A percentile compares a stretch with the other conserved stretches of the same genome.
Conservation (phyloP, 2,329 filamentous ascomycete species). For the Coleophoma eucalyptorum region DNA sequence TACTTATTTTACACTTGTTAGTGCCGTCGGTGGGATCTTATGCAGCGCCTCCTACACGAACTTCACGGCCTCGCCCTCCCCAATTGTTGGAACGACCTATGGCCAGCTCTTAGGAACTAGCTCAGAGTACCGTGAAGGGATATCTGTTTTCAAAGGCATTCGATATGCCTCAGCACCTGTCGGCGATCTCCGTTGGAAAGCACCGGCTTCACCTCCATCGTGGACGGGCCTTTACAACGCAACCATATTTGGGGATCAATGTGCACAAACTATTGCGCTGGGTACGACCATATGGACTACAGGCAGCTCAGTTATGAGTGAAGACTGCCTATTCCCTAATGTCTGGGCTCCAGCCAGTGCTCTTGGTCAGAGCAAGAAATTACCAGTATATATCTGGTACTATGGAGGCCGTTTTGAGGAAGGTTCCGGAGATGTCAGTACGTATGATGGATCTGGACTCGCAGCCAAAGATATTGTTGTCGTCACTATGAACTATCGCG, state of each 20-base stretch:
- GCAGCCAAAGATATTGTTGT: slow-evolving; percentile 1
- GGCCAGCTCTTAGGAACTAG: slow-evolving; percentile 7
- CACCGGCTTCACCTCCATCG: slow-evolving; percentile 6
- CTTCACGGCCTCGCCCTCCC: no score
- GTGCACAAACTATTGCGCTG: slow-evolving; percentile 19
- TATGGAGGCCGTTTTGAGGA: background rate
- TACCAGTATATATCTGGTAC: background rate
- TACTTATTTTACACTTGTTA: no score
- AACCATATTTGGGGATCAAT: slow-evolving; percentile 17
- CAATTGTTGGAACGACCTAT: background rate
- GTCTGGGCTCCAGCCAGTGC: slow-evolving; percentile 21
- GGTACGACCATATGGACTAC: slow-evolving; percentile 11
- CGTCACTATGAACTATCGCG: slow-evolving; percentile 16
- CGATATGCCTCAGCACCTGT: slow-evolving; percentile 17
- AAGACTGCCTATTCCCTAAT: slow-evolving; percentile 30
- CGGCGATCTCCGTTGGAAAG: slow-evolving; percentile 13
- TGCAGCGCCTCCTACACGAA: no score
- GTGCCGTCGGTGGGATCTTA: no score
- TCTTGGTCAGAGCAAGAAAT: no score
- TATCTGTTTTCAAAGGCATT: slow-evolving; percentile 22
- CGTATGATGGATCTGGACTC: background rate
- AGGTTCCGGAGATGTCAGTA: slow-evolving; percentile 3
- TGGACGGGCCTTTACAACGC: slow-evolving; percentile 11
- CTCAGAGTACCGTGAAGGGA: slow-evolving; percentile 18
- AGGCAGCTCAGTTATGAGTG: slow-evolving; percentile 24